These are phyloP conservation scores for Aotearoamyces nothofagi DNA, from an alignment of 2,329 filamentous ascomycete genomes.

Conservation along the genomic window DNA sequence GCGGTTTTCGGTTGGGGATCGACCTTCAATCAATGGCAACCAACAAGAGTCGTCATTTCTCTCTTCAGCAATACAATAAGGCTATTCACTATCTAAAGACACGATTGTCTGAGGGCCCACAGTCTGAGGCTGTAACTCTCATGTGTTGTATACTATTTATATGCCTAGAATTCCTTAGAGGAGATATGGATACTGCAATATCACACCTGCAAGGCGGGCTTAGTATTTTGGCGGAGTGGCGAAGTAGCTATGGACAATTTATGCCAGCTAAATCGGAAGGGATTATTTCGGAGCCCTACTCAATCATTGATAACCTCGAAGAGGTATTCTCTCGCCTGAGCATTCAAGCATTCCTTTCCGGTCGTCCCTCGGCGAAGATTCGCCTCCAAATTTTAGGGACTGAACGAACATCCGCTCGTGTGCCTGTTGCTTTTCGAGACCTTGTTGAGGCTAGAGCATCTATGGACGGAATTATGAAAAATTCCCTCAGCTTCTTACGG, in stretches of 20 bases:
- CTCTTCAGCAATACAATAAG: conserved; percentile 1
- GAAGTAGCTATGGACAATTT: no score
- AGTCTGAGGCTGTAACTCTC: conserved; percentile 1
- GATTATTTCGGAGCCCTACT: no score
- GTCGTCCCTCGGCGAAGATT: background rate
- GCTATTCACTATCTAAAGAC: conserved; percentile 4
- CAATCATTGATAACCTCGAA: no score
- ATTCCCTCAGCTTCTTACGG: no score
- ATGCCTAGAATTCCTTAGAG: background rate
- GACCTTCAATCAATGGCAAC: no score
- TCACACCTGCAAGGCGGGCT: background rate
- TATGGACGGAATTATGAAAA: background rate
- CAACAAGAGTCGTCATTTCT: conserved; percentile 6
- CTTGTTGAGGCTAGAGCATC: background rate
- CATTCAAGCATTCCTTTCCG: background rate
- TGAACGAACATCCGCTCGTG: background rate
- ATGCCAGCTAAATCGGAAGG: no score
- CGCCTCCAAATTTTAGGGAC: background rate
- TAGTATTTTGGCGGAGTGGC: background rate
- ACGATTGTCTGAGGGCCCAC: conserved; percentile 2
- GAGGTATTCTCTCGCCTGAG: background rate
- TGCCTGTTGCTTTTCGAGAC: background rate
- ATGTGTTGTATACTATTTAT: background rate
- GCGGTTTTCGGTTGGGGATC: no score
- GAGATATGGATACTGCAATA: background rate